Base-by-base conservation (phyloP, 2,329 filamentous ascomycete species). In the Arthroderma uncinatum region DNA sequence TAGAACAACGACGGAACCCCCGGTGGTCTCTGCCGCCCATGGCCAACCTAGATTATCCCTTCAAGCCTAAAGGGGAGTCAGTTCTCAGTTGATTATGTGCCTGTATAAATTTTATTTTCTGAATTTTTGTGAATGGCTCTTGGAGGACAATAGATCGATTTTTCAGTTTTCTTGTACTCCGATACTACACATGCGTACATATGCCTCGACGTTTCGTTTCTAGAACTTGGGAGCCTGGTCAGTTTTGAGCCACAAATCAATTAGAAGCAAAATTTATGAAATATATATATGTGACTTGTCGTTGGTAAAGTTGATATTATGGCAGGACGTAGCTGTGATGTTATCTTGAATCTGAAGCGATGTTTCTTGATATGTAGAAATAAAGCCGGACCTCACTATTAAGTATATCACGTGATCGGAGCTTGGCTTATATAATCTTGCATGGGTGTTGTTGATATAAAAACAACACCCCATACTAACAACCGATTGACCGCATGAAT, bases 1-100 rank as follows among this genome's bases (percentile, higher is more conserved):
- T 50, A 50, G 47, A 4, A 50, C 47, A 33, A 50, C 5, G 47
- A 50, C 0, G 47, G 2, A 33, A 50, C 25, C n/a, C n/a, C n/a
- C n/a, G n/a, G n/a, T n/a, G 47, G 47, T 16, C 25, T 12, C 28
- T 50, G 47, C 47, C 47, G 47, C 47, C 47, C 47, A 50, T 50
- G 47, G 47, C 47, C 47, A 50, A 33, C 12, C 25, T 50, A 50
- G 47, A 50, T 33, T 10, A 14, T 12, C 19, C 34, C 12, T 36
- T 10, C 34, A 9, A 14, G 6, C 3, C 12, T 36, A 36, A 1
- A 12, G 3, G 34, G 34, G 34, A 36, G 34, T 10, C 34, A 14
- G 4, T 36, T 36, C 6, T 12, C 12, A 36, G 12, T 36, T 36
- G 34, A 36, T 10, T 8, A 47, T 47, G 21, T 14, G 4, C 40